Conservation (phyloP, 768 basidiomycete genomes). For the Multifurca ochricompacta region DNA sequence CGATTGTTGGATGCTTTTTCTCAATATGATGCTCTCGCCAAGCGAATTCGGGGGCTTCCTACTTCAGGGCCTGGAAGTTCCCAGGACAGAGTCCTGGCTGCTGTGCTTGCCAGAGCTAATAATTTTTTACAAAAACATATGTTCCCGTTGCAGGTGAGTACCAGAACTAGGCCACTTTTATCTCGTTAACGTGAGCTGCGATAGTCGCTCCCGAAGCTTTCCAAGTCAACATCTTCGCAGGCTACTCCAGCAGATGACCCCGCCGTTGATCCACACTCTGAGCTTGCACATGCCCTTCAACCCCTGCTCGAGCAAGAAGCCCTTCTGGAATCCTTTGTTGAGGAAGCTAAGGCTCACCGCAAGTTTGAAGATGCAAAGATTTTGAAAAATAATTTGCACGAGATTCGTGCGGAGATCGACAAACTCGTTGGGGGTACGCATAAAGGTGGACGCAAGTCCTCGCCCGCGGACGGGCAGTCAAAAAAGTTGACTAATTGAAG, state of each 20-base stretch:
- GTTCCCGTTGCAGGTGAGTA: constrained; percentile 68
- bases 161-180: neutral
- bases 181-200: neutral
- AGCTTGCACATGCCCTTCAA: constrained; percentile 66
- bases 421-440: constrained; percentile 42
- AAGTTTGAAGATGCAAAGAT: constrained; percentile 96
- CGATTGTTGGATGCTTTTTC: constrained; percentile 77
- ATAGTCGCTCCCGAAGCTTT: constrained; percentile 44
- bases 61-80: constrained; percentile 56
- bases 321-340: constrained; percentile 80
- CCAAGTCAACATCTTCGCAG: constrained; percentile 27
- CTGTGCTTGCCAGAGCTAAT: constrained; percentile 69
- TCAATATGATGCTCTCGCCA: constrained; percentile 83
- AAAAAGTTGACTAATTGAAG: constrained; percentile 5
- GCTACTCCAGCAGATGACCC: constrained; percentile 21
- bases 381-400: constrained; percentile 66
- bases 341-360: constrained; percentile 80
- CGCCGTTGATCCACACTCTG: constrained; percentile 54
- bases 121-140: constrained; percentile 85
- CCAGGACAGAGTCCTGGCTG: constrained; percentile 77
- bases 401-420: constrained; percentile 81
- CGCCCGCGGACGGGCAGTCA: neutral
- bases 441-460: constrained; percentile 6
- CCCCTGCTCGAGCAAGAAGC: constrained; percentile 93
- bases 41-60: constrained; percentile 71